Evolutionary conservation across 192 early-diverging fungal species (phyloP).

Genomic region (Podochytrium sp.): DNA sequence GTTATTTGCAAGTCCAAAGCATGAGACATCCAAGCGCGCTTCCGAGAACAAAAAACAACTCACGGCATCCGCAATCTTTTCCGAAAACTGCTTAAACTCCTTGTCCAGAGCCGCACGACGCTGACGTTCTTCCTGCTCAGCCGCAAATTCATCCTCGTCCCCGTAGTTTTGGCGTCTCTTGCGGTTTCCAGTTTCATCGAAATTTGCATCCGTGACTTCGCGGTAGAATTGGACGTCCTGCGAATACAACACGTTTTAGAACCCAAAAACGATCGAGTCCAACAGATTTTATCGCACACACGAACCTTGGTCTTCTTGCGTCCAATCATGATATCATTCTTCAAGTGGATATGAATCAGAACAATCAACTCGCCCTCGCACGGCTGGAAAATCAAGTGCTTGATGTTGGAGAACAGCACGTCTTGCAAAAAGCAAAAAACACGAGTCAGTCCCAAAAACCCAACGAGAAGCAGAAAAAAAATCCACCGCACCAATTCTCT

Average conservation of each 20-base stretch:
- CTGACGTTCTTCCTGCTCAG: constrained; percentile 92
- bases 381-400: constrained; percentile 97
- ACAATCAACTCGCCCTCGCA: constrained; percentile 97
- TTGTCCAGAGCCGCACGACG: constrained; percentile 84
- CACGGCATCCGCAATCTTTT: constrained; percentile 79
- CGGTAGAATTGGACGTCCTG: constrained; percentile 98
- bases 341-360: constrained; percentile 92
- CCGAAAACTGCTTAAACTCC: constrained; percentile 91
- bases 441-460: constrained; percentile 6
- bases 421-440: constrained; percentile 52
- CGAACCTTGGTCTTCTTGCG: constrained; percentile 91
- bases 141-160: constrained; percentile 97
- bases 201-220: constrained; percentile 91
- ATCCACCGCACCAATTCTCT: constrained; percentile 65
- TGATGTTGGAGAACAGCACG: constrained; percentile 96
- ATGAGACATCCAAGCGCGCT: background rate
- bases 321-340: constrained; percentile 96
- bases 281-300: background rate
- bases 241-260: background rate
- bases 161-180: constrained; percentile 85
- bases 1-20: background rate
- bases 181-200: constrained; percentile 97
- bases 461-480: too few relatives aligned
- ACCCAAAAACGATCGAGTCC: background rate
- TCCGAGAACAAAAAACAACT: constrained; percentile 7